Conservation (phyloP, 2,329 filamentous ascomycete genomes). For the Diaporthe vexans region DNA sequence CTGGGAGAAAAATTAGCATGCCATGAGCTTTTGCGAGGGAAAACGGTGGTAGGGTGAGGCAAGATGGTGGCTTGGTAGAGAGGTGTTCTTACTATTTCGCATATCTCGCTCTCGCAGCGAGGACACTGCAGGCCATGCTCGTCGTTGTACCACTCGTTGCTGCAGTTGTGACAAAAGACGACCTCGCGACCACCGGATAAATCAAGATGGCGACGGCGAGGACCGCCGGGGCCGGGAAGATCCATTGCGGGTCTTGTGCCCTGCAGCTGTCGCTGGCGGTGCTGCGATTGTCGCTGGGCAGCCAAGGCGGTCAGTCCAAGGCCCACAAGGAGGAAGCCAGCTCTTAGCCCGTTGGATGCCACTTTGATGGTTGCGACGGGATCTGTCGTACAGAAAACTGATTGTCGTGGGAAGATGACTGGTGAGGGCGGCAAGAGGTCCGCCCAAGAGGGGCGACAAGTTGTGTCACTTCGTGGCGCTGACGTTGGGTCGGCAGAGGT, state of each 20-base stretch:
- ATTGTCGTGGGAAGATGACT: neutral
- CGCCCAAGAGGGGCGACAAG: constrained; percentile 10
- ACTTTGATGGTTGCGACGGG: constrained; percentile 54
- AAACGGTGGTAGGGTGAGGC: neutral
- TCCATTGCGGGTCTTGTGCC: constrained; percentile 45
- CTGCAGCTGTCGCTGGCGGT: constrained; percentile 53
- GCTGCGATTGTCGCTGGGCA: constrained; percentile 62
- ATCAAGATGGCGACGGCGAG: constrained; percentile 58
- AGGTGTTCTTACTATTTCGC: constrained; percentile 80
- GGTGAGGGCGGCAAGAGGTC: neutral
- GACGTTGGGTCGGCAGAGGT: constrained; percentile 33
- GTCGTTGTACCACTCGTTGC: constrained; percentile 84
- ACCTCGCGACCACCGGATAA: constrained; percentile 72
- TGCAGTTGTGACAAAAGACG: constrained; percentile 88
- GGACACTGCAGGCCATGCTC: constrained; percentile 80
- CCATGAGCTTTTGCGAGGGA: neutral
- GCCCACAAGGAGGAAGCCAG: constrained; percentile 69
- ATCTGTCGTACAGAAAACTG: constrained; percentile 10
- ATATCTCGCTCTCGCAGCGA: constrained; percentile 81
- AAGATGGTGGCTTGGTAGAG: constrained; percentile 41
- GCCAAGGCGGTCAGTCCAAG: constrained; percentile 71
- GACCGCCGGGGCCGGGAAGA: constrained; percentile 36
- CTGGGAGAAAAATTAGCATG: constrained; percentile 50
- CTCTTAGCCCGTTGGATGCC: constrained; percentile 69
- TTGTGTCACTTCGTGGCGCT: neutral